Conservation (phyloP, 805 yeast species). For the Ogataea henricii region DNA sequence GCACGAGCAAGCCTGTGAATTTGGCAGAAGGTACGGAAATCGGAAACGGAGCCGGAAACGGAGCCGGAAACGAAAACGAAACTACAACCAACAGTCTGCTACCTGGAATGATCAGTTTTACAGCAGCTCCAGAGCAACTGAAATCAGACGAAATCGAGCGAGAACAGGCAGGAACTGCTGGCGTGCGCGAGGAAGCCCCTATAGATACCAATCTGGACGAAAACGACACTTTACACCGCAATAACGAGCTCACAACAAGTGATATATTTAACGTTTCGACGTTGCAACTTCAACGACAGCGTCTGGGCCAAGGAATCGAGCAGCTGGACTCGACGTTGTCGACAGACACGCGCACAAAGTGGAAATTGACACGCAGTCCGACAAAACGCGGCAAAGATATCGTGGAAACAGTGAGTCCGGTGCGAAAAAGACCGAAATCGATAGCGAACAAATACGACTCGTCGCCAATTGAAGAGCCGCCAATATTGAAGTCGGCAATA, state of each 20-base stretch:
- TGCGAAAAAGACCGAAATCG: slow-evolving; percentile 20
- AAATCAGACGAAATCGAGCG: slow-evolving; percentile 20
- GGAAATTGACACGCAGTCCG: slow-evolving; percentile 21
- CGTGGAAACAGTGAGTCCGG: slow-evolving; percentile 16
- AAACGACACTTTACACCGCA: slow-evolving; percentile 4
- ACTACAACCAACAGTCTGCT: slow-evolving; percentile 10
- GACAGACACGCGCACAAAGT: slow-evolving; percentile 12
- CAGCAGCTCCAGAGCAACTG: slow-evolving; percentile 18
- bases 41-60: background rate
- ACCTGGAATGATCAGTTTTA: slow-evolving; percentile 6
- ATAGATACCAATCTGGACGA: background rate
- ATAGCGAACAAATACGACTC: slow-evolving; percentile 33
- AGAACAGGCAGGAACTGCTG: slow-evolving; percentile 8
- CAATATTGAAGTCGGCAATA: slow-evolving; percentile 29
- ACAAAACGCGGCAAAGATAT: slow-evolving; percentile 11
- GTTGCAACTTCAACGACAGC: slow-evolving; percentile 15
- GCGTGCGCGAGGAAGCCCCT: background rate
- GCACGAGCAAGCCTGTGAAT: slow-evolving; percentile 9
- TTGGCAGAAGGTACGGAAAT: background rate
- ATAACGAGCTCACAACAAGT: slow-evolving; percentile 22
- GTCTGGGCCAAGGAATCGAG: slow-evolving; percentile 8
- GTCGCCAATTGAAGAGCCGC: slow-evolving; percentile 38
- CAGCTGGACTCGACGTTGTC: slow-evolving; percentile 5
- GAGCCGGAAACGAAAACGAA: background rate
- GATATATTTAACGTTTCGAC: slow-evolving; percentile 23